These are phyloP conservation scores for Clitopilus passeckerianus DNA, from an alignment of 768 basidiomycete genomes.

Conservation along the genomic window DNA sequence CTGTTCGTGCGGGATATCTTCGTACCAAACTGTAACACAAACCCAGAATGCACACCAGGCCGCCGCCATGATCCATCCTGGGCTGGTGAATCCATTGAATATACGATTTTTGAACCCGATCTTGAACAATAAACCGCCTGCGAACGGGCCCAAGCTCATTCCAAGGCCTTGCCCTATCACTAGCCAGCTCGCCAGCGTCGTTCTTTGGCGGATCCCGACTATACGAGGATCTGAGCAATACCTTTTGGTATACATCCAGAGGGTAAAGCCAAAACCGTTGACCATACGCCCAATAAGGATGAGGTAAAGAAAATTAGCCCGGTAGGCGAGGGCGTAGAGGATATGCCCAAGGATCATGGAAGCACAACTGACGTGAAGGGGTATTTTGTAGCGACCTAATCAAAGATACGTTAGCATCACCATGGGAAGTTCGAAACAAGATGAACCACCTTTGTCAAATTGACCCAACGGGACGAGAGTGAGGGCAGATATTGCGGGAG, in stretches of 20 bases:
- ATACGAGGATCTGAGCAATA: constrained; percentile 71
- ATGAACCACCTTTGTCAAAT: constrained; percentile 47
- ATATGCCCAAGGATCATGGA: constrained; percentile 51
- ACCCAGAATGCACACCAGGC: constrained; percentile 51
- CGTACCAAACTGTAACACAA: constrained; percentile 24
- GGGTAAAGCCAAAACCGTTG: constrained; percentile 52
- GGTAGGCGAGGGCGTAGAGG: constrained; percentile 59
- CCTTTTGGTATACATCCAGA: constrained; percentile 65
- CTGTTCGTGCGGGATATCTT: constrained; percentile 28
- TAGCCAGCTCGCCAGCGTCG: constrained; percentile 56
- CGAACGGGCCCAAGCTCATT: constrained; percentile 58
- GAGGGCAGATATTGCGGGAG: constrained; percentile 56
- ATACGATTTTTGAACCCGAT: constrained; percentile 48
- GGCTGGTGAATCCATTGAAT: constrained; percentile 68
- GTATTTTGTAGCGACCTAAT: constrained; percentile 48
- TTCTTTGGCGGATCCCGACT: constrained; percentile 58
- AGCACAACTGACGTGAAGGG: constrained; percentile 51
- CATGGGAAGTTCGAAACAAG: no score
- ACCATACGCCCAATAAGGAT: constrained; percentile 70
- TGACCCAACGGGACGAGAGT: constrained; percentile 50
- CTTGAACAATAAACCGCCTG: constrained; percentile 58
- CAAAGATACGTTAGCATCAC: neutral
- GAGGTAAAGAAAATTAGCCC: constrained; percentile 55
- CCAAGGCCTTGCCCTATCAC: constrained; percentile 61
- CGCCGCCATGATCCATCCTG: constrained; percentile 59